Evolutionary conservation across 2,329 filamentous ascomycete species (phyloP).

Genomic region (Colletotrichum endophyticum): DNA sequence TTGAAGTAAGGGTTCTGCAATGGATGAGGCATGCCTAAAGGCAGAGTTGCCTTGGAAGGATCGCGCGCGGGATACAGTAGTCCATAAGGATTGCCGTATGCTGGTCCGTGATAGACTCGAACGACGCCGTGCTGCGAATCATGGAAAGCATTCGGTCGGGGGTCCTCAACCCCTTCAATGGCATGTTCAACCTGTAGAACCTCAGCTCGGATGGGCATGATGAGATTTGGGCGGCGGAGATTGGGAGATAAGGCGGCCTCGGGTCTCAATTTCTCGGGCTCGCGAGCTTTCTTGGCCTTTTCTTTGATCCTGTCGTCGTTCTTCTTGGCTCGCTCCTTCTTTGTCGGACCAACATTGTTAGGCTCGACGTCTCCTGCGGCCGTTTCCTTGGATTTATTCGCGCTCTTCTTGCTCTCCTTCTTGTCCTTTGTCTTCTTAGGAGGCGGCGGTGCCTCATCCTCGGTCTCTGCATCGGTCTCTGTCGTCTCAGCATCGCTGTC

Average conservation of each 20-base stretch:
- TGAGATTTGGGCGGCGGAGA: conserved; percentile 45
- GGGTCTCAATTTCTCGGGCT: conserved; percentile 24
- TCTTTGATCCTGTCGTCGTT: background rate
- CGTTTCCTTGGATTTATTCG: conserved; percentile 12
- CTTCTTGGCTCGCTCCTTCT: background rate
- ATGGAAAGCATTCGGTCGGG: conserved; percentile 64
- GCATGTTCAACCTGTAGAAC: conserved; percentile 62
- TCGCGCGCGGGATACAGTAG: conserved; percentile 50
- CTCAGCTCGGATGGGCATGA: conserved; percentile 52
- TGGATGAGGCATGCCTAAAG: conserved; percentile 49
- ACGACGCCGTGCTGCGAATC: conserved; percentile 57
- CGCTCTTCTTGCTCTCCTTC: conserved; percentile 9
- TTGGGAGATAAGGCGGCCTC: conserved; percentile 30
- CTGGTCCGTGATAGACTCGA: conserved; percentile 62
- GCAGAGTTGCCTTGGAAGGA: conserved; percentile 34
- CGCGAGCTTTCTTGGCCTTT: conserved; percentile 19
- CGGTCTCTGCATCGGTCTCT: conserved; percentile 26
- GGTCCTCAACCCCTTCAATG: conserved; percentile 56
- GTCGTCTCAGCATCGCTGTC: conserved; percentile 24
- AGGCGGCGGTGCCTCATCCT: background rate
- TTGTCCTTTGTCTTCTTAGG: conserved; percentile 20
- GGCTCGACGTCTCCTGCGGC: background rate
- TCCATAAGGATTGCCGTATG: conserved; percentile 56
- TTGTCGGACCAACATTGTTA: conserved; percentile 8
- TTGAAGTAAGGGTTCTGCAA: conserved; percentile 46